Base-by-base conservation (phyloP, 306 rosid genomes). In the Fragaria nilgerrensis region DNA sequence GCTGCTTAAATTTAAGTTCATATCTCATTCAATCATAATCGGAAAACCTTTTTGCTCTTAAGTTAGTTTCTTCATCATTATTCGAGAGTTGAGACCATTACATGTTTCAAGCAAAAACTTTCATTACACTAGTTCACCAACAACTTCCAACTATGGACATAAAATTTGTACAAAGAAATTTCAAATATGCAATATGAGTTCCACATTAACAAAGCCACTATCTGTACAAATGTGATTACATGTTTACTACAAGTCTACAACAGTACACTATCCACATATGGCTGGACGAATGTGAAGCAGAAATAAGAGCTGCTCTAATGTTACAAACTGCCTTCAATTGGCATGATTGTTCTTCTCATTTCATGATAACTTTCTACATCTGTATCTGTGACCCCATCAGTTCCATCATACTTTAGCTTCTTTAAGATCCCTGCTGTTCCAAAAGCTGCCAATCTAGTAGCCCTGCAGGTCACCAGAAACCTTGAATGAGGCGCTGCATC, bases 381-480 rank as follows among this genome's bases (percentile, higher is more conserved):
- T 91, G 7, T 96, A 37, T 5, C 97, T 0, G 96, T 82, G 64
- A 90, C 84, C 56, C 98, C 97, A 3, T 92, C 98, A 67, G 95
- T 83, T 29, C 98, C 97, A 0, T 37, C 41, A 37, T 5, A 5
- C 41, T 37, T 37, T 37, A 92, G 92, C 90, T 94, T 94, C 86
- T 94, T 94, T 84, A 94, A 80, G 84, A 92, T 92, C 37, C 98
- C 97, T 22, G 85, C 94, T 9, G 92, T 88, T 13, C 97, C 97
- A 15, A 94, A 96, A 11, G 95, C 98, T n/a, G 97, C 97, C 80
- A 92, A 80, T 56, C 97, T 87, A 22, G 92, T 96, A 23, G 98
- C 98, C 81, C 98, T 86, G 9, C 90, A 88, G 63, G 95, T 90
- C 78, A 94, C 92, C 96, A 5, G 97, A 90, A 68, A 94, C 89